phyloP scores from a whole-genome alignment of 2,329 filamentous ascomycete genomes.

The Parastagonospora nodorum region DNA sequence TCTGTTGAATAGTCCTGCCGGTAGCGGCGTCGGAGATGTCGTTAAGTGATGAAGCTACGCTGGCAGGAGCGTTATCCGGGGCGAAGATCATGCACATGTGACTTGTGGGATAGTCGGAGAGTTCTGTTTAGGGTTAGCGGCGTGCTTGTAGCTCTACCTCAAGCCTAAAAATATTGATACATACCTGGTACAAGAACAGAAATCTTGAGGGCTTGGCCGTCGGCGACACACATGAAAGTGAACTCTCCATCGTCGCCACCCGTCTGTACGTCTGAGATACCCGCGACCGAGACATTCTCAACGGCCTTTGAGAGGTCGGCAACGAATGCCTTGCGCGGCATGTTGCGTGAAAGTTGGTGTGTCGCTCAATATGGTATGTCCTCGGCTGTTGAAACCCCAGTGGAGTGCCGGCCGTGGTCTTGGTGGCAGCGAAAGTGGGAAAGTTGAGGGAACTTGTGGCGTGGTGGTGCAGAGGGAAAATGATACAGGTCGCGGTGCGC shows the following conservation, averaged over 20 bases:
- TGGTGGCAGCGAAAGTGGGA: not conserved
- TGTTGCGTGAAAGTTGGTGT: conserved; percentile 41
- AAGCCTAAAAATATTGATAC: conserved; percentile 5
- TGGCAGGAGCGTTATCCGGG: conserved; percentile 52
- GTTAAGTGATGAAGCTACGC: conserved; percentile 52
- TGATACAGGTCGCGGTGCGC: too few species aligned
- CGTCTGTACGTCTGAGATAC: conserved; percentile 60
- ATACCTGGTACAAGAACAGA: conserved; percentile 46
- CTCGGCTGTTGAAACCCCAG: not conserved
- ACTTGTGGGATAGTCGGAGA: conserved; percentile 63
- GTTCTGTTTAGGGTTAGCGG: conserved; percentile 48
- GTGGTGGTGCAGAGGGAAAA: not conserved
- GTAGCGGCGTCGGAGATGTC: conserved; percentile 50
- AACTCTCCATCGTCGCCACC: conserved; percentile 77
- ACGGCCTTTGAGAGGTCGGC: conserved; percentile 59
- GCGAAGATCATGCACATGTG: conserved; percentile 65
- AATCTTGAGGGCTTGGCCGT: conserved; percentile 39
- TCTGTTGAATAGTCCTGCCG: conserved; percentile 54
- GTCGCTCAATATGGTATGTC: not conserved
- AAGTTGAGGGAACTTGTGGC: not conserved
- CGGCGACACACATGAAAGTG: conserved; percentile 56
- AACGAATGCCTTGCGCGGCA: conserved; percentile 71
- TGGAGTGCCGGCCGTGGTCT: not conserved
- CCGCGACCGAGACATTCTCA: conserved; percentile 45
- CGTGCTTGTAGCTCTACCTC: too few species aligned